These are phyloP conservation scores for Trametopsis cervina DNA, from an alignment of 768 basidiomycete species.

Conservation along the genomic window DNA sequence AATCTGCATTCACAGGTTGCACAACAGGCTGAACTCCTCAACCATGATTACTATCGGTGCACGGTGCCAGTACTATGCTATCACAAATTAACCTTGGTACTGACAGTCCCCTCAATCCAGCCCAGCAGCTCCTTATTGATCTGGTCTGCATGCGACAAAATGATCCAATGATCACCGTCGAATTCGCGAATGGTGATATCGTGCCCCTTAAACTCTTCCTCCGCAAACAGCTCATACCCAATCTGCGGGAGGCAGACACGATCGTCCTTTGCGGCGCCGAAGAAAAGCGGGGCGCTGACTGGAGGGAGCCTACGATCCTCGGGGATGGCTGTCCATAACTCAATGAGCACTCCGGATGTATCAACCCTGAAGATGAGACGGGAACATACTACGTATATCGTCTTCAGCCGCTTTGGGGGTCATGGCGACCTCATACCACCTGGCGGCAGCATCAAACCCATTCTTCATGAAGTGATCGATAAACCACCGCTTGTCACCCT, in stretches of 20 bases:
- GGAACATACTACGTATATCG: too few relatives aligned
- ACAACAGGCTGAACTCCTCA: too few relatives aligned
- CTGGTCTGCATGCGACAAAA: slow-evolving; percentile 5
- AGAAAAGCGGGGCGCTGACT: slow-evolving; percentile 5
- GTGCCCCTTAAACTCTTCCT: slow-evolving; percentile 5
- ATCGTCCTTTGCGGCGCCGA: slow-evolving; percentile 6
- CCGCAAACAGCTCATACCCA: background rate
- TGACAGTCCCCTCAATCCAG: slow-evolving; percentile 4
- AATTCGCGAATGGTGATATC: slow-evolving; percentile 6
- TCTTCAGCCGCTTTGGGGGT: background rate
- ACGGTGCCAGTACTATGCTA: too few relatives aligned
- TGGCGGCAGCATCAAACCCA: slow-evolving; percentile 28
- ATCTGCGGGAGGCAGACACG: slow-evolving; percentile 3
- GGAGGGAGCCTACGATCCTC: slow-evolving; percentile 4
- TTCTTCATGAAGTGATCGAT: slow-evolving; percentile 22
- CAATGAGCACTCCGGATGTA: too few relatives aligned
- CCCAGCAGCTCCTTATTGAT: slow-evolving; percentile 3
- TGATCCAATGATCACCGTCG: slow-evolving; percentile 10
- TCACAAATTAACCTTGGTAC: background rate
- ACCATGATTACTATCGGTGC: too few relatives aligned
- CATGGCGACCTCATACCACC: slow-evolving; percentile 30
- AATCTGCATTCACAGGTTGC: too few relatives aligned
- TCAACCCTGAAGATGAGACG: too few relatives aligned
- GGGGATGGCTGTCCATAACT: slow-evolving; percentile 7
- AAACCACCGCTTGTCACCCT: slow-evolving; percentile 26